These are phyloP conservation scores for Mucor racemosus DNA, from an alignment of 371 early-diverging fungal genomes.

Conservation along the genomic window DNA sequence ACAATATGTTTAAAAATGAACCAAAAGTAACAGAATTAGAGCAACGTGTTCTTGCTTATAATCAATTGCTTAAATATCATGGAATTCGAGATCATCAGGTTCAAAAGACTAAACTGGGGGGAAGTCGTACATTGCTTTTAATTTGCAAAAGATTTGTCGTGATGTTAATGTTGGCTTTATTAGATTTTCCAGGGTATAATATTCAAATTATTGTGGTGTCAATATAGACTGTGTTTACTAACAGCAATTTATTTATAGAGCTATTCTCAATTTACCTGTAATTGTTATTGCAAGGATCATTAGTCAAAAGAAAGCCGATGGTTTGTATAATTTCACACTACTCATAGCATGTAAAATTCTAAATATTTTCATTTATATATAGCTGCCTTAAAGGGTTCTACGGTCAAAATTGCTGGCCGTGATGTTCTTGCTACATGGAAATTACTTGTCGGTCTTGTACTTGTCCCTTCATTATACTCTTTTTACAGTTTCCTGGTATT, in stretches of 20 bases:
- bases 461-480: conserved; percentile 64
- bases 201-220: not conserved
- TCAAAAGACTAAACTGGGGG: conserved; percentile 70
- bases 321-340: not conserved
- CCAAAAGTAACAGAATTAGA: conserved; percentile 74
- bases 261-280: conserved; percentile 21
- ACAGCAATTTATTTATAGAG: not conserved
- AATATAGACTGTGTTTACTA: not conserved
- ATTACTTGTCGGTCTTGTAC: conserved; percentile 72
- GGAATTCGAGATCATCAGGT: conserved; percentile 96
- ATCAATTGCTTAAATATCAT: conserved; percentile 80
- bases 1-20: conserved; percentile 73
- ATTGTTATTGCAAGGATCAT: conserved; percentile 19
- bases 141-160: conserved; percentile 57
- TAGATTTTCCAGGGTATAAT: conserved; percentile 70
- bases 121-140: conserved; percentile 66
- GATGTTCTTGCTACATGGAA: conserved; percentile 97
- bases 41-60: conserved; percentile 79
- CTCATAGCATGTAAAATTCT: not conserved
- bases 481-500: conserved; percentile 20
- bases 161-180: conserved; percentile 64
- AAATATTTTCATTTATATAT: not conserved
- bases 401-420: conserved; percentile 88
- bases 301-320: conserved; percentile 26
- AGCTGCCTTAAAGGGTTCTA: conserved; percentile 82